phyloP scores from a whole-genome alignment of 139 green algal species.

The Chlorella sp. region DNA sequence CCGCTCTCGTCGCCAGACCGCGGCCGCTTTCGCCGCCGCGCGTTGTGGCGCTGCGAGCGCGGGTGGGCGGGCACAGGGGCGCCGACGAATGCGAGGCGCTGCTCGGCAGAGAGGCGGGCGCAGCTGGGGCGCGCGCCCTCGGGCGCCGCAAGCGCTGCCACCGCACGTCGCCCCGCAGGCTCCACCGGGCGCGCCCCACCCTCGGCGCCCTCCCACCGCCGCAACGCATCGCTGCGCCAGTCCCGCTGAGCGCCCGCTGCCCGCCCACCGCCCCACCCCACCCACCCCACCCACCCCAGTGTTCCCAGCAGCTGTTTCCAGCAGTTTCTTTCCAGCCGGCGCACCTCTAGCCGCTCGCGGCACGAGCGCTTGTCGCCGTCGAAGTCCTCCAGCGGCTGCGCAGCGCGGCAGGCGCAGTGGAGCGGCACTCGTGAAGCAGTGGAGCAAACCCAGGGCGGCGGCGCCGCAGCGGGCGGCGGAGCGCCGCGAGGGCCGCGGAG shows the following conservation, averaged over 20 bases:
- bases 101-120: background rate
- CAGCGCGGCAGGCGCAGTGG: conserved; percentile 90
- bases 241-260: background rate
- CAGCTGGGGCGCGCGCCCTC: background rate
- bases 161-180: background rate
- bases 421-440: conserved; percentile 59
- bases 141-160: background rate
- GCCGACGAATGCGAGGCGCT: background rate
- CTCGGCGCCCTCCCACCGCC: too few relatives aligned
- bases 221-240: too few relatives aligned
- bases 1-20: background rate
- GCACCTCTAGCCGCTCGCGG: conserved; percentile 65
- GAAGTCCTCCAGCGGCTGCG: conserved; percentile 87
- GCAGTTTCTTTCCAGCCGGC: background rate
- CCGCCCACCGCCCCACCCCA: background rate
- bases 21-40: conserved; percentile 34
- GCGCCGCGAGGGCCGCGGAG: too few relatives aligned
- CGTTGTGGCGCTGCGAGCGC: conserved; percentile 27
- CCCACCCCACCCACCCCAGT: background rate
- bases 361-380: conserved; percentile 85
- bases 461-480: background rate
- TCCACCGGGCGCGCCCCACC: too few relatives aligned
- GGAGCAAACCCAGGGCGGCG: too few relatives aligned
- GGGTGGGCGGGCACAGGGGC: too few relatives aligned
- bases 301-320: too few relatives aligned